These are phyloP conservation scores for Verticillium isaacii DNA, from an alignment of 2,329 filamentous ascomycete genomes.

Conservation along the genomic window DNA sequence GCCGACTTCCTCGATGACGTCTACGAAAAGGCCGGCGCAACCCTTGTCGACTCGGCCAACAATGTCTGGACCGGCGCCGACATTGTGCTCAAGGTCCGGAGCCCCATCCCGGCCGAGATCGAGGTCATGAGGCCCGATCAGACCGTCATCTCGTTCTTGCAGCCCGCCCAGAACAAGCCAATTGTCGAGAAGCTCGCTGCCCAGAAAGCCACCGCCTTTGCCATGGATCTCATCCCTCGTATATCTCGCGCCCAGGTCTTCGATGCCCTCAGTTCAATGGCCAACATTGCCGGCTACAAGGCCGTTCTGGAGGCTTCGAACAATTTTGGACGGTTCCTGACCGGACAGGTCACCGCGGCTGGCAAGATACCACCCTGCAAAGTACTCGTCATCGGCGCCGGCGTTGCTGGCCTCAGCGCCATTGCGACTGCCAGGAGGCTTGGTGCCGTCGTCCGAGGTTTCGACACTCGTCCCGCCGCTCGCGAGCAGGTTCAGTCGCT, in stretches of 20 bases:
- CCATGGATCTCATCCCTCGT: slow-evolving; percentile 89
- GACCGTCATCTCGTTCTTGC: slow-evolving; percentile 77
- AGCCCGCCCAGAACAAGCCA: slow-evolving; percentile 74
- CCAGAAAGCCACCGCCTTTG: slow-evolving; percentile 70
- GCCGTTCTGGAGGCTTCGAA: slow-evolving; percentile 87
- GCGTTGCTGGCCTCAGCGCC: slow-evolving; percentile 82
- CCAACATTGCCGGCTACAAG: slow-evolving; percentile 91
- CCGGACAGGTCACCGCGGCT: slow-evolving; percentile 84
- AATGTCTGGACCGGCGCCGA: slow-evolving; percentile 71
- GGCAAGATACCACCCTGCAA: slow-evolving; percentile 89
- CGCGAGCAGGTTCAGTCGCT: slow-evolving; percentile 87
- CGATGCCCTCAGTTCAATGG: slow-evolving; percentile 87
- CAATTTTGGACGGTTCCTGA: slow-evolving; percentile 81
- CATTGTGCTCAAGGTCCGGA: slow-evolving; percentile 80
- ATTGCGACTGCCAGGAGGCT: slow-evolving; percentile 82
- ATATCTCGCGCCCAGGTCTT: slow-evolving; percentile 87
- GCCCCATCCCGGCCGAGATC: slow-evolving; percentile 66
- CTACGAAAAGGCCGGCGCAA: slow-evolving; percentile 75
- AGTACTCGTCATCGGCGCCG: slow-evolving; percentile 83
- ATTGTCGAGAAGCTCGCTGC: slow-evolving; percentile 69
- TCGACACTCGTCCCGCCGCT: slow-evolving; percentile 84
- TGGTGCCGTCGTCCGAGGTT: slow-evolving; percentile 85
- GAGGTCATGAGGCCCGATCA: slow-evolving; percentile 62
- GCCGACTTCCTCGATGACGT: slow-evolving; percentile 75
- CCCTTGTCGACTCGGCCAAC: slow-evolving; percentile 61